phyloP scores from a whole-genome alignment of 768 basidiomycete genomes.

The Lentinula sp. region DNA sequence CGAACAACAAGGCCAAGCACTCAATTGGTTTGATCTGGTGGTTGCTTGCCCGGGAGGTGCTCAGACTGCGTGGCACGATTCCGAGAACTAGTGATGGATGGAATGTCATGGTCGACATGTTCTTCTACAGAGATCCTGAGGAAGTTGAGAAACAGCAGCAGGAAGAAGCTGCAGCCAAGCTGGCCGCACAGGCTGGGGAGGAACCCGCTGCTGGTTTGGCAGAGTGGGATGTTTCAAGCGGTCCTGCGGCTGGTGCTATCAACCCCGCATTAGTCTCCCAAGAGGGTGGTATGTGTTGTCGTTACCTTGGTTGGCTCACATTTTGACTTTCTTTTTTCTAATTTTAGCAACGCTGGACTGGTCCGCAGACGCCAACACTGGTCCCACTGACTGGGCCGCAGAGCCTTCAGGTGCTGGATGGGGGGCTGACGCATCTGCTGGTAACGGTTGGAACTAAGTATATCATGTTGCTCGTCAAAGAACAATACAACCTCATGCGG shows the following conservation, averaged over 20 bases:
- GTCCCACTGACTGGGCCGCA: conserved; percentile 78
- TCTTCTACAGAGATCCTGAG: conserved; percentile 99
- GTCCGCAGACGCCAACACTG: conserved; percentile 58
- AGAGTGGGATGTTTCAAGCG: conserved; percentile 76
- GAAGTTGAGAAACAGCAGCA: conserved; percentile 98
- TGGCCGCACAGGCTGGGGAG: conserved; percentile 50
- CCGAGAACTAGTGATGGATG: conserved; percentile 89
- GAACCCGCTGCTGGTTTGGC: conserved; percentile 39
- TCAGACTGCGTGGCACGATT: conserved; percentile 91
- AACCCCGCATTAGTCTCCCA: conserved; percentile 70
- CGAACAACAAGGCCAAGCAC: conserved; percentile 99
- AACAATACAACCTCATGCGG: background rate
- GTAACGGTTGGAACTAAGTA: conserved; percentile 27
- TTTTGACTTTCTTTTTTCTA: background rate
- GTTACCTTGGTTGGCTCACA: background rate
- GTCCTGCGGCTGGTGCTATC: conserved; percentile 62
- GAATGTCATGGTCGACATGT: conserved; percentile 99
- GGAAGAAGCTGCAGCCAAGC: conserved; percentile 87
- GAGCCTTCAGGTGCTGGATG: conserved; percentile 54
- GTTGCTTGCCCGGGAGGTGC: conserved; percentile 95
- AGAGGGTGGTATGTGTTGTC: conserved; percentile 40
- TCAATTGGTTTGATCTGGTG: conserved; percentile 97
- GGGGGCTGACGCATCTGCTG: conserved; percentile 30
- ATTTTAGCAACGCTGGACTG: conserved; percentile 66
- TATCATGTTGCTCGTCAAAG: background rate